Evolutionary conservation across 2,329 filamentous ascomycete genomes (phyloP), one percentile per base, ranked within the genome.

Genomic region (Ascosphaera aggregata): DNA sequence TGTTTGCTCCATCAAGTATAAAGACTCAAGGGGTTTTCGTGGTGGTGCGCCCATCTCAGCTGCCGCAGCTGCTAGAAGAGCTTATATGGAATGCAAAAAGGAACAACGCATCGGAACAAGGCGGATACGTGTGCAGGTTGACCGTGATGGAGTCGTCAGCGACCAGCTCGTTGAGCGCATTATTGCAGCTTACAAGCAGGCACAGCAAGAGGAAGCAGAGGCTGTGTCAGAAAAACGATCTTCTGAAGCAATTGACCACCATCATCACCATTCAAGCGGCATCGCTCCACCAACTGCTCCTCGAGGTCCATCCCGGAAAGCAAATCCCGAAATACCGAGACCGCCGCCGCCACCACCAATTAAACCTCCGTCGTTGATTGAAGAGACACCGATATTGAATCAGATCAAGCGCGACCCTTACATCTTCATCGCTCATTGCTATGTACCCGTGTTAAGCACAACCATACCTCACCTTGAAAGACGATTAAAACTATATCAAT

Each of bases 391-490:
- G 2, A 66, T 92, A 34, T 61, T 78, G 17, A 61, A 68, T 24
- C 73, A 75, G 45, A 71, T 94, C 39, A 73, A 76, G 50, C 70
- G 73, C 39, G 75, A 80, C 42, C 89, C 89, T 0, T 94, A 93
- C 53, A 75, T 95, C 30, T 94, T 92, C 52, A 77, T 98, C 41
- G 68, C 81, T n/a, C 72, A 80, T 47, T 71, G 75, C 43, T 84
- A 78, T 47, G 86, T 98, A 1, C 89, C 89, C 1, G 79, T 92
- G 9, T 71, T 94, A 51, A 67, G 69, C 22, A 78, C 81, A 18
- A 95, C 86, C 1, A 71, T 94, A 41, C 73, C 78, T 3, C 89
- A 98, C 59, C 69, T 98, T 61, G 81, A 82, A 59, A 91, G 86
- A 56, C 71, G 86, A 38, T 64, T 95, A 40, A 89, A 86, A 56